Evolutionary conservation across 805 yeast genomes (phyloP).

Genomic region (Maudiozyma bulderi): DNA sequence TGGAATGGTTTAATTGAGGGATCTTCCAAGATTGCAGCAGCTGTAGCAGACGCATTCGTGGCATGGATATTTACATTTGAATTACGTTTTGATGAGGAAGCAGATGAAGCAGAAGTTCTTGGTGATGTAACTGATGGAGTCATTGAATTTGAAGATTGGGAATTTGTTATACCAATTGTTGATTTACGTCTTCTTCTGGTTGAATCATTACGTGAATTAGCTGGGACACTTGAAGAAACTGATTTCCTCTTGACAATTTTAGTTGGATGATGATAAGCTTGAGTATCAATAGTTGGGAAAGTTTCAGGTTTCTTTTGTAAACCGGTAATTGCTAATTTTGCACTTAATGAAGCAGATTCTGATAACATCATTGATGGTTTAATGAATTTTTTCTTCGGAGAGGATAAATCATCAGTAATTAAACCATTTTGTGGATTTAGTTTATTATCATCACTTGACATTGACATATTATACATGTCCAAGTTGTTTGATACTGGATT

Average conservation of each 20-base stretch:
- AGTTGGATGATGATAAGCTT: constrained; percentile 5
- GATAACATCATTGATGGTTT: constrained; percentile 25
- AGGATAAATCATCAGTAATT: neutral
- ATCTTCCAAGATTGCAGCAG: constrained; percentile 8
- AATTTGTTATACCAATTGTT: constrained; percentile 5
- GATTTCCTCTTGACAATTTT: constrained; percentile 8
- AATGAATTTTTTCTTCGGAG: constrained; percentile 12
- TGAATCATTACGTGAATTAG: neutral
- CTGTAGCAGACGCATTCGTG: neutral
- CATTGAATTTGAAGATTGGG: neutral
- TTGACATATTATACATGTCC: neutral
- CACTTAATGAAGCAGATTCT: constrained; percentile 21
- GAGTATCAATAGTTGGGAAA: constrained; percentile 10
- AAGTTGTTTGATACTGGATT: neutral
- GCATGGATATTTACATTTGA: neutral
- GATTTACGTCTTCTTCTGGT: constrained; percentile 7
- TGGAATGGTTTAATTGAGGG: constrained; percentile 29
- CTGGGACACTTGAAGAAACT: constrained; percentile 2
- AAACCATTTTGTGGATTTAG: neutral
- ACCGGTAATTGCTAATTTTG: constrained; percentile 22
- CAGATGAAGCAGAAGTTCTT: neutral
- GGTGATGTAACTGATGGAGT: neutral
- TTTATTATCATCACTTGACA: neutral
- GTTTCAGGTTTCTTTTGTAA: constrained; percentile 8
- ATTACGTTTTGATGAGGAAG: neutral